Evolutionary conservation across 1,139 yeast genomes (phyloP).

Genomic region (Pichia sp.): DNA sequence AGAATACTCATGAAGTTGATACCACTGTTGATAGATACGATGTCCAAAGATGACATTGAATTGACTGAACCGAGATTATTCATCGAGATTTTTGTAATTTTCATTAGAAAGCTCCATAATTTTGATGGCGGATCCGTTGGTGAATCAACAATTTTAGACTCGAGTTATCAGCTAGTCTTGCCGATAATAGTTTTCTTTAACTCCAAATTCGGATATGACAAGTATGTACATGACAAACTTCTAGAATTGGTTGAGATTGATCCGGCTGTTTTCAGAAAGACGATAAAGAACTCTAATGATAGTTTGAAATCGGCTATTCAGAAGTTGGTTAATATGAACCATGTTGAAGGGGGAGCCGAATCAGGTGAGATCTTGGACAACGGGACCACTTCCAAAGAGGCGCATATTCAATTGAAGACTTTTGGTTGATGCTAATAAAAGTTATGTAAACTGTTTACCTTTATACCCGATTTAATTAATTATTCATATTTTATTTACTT

Average conservation of each 20-base stretch:
- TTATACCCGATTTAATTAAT: neutral
- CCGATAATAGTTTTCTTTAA: constrained; percentile 47
- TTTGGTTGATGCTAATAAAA: constrained; percentile 21
- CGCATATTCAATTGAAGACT: constrained; percentile 29
- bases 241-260: constrained; percentile 47
- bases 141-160: constrained; percentile 28
- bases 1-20: constrained; percentile 35
- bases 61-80: constrained; percentile 39
- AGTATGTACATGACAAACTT: constrained; percentile 49
- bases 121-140: neutral
- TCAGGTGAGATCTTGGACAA: neutral
- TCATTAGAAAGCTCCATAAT: constrained; percentile 27
- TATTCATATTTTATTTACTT: neutral
- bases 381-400: neutral
- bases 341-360: neutral
- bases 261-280: constrained; percentile 49
- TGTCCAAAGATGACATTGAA: constrained; percentile 21
- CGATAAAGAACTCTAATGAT: constrained; percentile 25
- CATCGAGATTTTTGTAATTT: constrained; percentile 52
- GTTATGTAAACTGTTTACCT: neutral
- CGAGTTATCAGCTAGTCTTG: constrained; percentile 42
- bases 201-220: constrained; percentile 29
- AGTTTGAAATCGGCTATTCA: constrained; percentile 42
- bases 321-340: constrained; percentile 26
- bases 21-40: constrained; percentile 35